Evolutionary conservation across 73 alveolate species (phyloP), one percentile per base, ranked within the genome.

Genomic region (Durusdinium trenchii): DNA sequence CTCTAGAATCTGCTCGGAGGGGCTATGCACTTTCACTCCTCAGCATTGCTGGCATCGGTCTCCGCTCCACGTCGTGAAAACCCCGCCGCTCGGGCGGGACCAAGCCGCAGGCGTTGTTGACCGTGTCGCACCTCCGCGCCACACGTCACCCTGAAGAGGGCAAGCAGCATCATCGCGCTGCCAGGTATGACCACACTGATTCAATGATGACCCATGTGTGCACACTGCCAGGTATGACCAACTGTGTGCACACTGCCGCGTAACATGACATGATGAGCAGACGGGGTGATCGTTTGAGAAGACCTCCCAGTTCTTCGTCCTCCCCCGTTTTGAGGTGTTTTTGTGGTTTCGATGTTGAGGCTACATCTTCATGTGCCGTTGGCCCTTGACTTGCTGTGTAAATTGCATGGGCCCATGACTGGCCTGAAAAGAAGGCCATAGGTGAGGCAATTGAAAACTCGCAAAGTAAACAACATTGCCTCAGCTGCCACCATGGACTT

Each of bases 11-110:
- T 26, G 79, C 38, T 64, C 79, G 23, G 79, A n/a, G 45, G 94
- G 94, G 67, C 94, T 51, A 40, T 50, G 94, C 46, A 84, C 94
- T 51, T 50, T 84, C 52, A 84, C 46, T 84, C 78, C 94, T 84
- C 28, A n/a, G 48, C 23, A 46, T 40, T 47, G 18, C 26, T 30
- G 47, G 4, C 61, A 18, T 30, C 61, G 35, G 30, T 52, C 36
- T 3, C 46, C 76, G 50, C 92, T 23, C 48, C 30, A 71, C 48
- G 92, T 82, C 71, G 45, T 35, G 86, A 2, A 75, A 5, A 38
- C 7, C 86, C 20, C 9, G 64, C 20, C 64, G 20, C 20, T 20
- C 64, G 20, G 64, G 28, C 20, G 9, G 9, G 28, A 54, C 9
- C 28, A 9, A 54, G 9, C 64, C 64, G 20, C 20, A 20, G 64